Percentiles rank a stretch among this genome's conserved stretches.
phyloP scores from a whole-genome alignment of 192 early-diverging fungal genomes.

The Backusella australiensis region DNA sequence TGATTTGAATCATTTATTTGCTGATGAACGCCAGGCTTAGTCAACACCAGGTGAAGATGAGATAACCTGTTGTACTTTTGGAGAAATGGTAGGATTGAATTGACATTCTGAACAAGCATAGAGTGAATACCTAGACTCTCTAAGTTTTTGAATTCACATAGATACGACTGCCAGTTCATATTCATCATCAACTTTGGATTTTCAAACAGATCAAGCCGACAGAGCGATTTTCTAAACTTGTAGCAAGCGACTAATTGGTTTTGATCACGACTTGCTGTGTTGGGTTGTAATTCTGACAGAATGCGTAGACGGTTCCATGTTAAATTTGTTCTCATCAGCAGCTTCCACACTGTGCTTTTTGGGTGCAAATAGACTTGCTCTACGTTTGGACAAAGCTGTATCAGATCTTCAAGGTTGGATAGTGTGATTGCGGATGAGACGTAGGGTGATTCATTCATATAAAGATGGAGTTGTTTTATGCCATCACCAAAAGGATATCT shows the following conservation, averaged over 20 bases:
- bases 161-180: neutral
- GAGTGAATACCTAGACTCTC: neutral
- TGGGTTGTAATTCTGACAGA: neutral
- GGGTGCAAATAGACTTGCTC: neutral
- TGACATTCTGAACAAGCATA: neutral
- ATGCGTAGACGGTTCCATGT: neutral
- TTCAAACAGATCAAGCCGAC: neutral
- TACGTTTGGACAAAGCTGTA: neutral
- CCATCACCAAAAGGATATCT: neutral
- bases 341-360: neutral
- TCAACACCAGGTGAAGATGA: neutral
- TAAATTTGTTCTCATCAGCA: neutral
- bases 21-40: neutral
- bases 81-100: neutral
- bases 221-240: neutral
- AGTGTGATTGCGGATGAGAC: neutral
- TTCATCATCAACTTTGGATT: neutral
- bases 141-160: neutral
- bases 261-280: neutral
- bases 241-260: neutral
- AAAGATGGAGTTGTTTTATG: neutral
- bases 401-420: neutral
- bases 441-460: neutral
- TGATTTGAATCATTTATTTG: neutral
- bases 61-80: neutral